Evolutionary conservation across 306 rosid genomes (phyloP).

Genomic region (Betula pendula): DNA sequence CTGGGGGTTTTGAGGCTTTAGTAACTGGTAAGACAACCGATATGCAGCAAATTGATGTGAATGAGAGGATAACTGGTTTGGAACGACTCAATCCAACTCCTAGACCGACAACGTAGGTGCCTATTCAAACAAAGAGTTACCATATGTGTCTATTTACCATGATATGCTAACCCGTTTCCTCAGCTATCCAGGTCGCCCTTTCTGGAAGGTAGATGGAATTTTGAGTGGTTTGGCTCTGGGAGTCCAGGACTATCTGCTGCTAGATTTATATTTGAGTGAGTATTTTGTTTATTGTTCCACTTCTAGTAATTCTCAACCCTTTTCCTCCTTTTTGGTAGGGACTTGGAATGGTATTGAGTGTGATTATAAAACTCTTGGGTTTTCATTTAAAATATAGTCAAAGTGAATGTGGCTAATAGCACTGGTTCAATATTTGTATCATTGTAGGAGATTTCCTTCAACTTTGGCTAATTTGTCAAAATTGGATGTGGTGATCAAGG

Average conservation of each 20-base stretch:
- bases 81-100: slow-evolving; percentile 97
- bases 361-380: slow-evolving; percentile 3
- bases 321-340: slow-evolving; percentile 4
- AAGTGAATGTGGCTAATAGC: slow-evolving; percentile 17
- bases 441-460: slow-evolving; percentile 79
- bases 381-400: slow-evolving; percentile 14
- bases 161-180: slow-evolving; percentile 40
- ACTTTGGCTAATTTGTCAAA: slow-evolving; percentile 79
- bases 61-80: slow-evolving; percentile 88
- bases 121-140: background rate
- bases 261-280: slow-evolving; percentile 73
- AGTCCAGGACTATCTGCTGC: slow-evolving; percentile 79
- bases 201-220: slow-evolving; percentile 93
- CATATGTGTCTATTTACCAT: slow-evolving; percentile 22
- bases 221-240: slow-evolving; percentile 91
- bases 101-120: slow-evolving; percentile 89
- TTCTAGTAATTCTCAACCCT: slow-evolving; percentile 13
- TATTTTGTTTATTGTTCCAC: slow-evolving; percentile 21
- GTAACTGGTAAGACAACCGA: slow-evolving; percentile 83
- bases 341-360: slow-evolving; percentile 1
- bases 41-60: slow-evolving; percentile 81
- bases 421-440: slow-evolving; percentile 19
- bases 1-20: slow-evolving; percentile 89
- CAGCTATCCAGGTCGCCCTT: slow-evolving; percentile 84
- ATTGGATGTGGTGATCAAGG: slow-evolving; percentile 74